Conservation (phyloP, 202 grass and related monocot genomes). For the Zoysia matrella region DNA sequence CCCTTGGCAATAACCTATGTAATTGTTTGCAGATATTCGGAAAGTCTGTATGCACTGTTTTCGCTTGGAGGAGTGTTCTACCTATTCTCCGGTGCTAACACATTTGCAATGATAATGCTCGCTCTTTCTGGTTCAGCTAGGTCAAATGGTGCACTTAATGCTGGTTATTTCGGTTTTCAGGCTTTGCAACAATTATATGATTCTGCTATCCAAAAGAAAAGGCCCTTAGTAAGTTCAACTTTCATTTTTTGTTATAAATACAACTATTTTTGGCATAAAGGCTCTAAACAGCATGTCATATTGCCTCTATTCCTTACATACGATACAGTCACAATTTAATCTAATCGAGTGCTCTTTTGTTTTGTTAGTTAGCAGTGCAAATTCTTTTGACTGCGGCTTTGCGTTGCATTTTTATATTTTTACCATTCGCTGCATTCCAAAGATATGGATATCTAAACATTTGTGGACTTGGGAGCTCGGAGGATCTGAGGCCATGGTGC, state of each 20-base stretch:
- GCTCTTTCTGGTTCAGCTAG: constrained; percentile 90
- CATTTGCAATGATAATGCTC: constrained; percentile 80
- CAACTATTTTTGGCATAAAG: background rate
- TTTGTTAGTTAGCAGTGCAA: constrained; percentile 61
- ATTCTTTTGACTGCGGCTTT: constrained; percentile 57
- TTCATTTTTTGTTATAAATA: constrained; percentile 3
- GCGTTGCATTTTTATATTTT: constrained; percentile 66
- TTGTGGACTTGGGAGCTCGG: constrained; percentile 48
- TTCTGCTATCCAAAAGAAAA: constrained; percentile 68
- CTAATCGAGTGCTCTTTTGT: constrained; percentile 32
- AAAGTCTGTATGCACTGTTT: constrained; percentile 81
- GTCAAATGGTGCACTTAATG: constrained; percentile 96
- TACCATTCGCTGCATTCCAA: constrained; percentile 90
- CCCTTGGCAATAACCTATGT: constrained; percentile 31
- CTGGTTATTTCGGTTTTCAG: constrained; percentile 98
- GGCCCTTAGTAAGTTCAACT: constrained; percentile 54
- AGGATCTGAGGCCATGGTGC: constrained; percentile 81
- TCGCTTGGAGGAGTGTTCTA: constrained; percentile 86
- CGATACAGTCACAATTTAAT: constrained; percentile 14
- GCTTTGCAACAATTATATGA: constrained; percentile 75
- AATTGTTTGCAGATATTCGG: constrained; percentile 73
- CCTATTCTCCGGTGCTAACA: constrained; percentile 80
- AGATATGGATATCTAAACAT: constrained; percentile 90
- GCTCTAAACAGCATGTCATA: background rate
- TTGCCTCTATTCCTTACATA: background rate